Evolutionary conservation across 108 stramenopile genomes (phyloP), one percentile per base, ranked within the genome.

Genomic region (Schizochytrium sp.): DNA sequence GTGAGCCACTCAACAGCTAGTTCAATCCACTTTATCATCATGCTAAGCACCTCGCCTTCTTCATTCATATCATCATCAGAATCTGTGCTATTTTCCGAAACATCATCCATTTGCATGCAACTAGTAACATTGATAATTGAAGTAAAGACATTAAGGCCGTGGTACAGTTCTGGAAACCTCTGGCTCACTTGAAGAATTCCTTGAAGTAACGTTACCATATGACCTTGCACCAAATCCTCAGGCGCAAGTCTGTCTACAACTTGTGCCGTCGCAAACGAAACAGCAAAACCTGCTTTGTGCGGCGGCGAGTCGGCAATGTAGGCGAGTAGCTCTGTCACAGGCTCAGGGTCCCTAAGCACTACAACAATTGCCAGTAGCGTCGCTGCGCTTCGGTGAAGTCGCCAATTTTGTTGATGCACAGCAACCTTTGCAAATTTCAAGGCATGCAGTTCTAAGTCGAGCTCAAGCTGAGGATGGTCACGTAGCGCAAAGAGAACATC

Each of bases 401-500:
- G 64, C 64, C 64, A 69, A 44, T 0, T 15, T 38, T 44, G 19
- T 7, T 69, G 64, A 38, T 15, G 64, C 10, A 69, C 28, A 44
- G 64, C 64, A 28, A 28, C 42, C 44, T 44, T 12, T 8, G 64
- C 64, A 38, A 69, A 69, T 8, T 38, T 44, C 0, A 69, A 44
- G 5, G 19, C 12, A 8, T 69, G 64, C 28, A 38, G 10, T 44
- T 69, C 64, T 38, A 69, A 15, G 10, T 8, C 8, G 15, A 38
- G 28, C 64, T 38, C 12, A 44, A 69, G 64, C 64, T 69, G 64
- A 38, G 28, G 64, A 38, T 44, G 8, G 64, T 69, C 64, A 7
- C 64, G 64, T 15, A 69, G 12, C 28, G 64, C 64, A 44, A 44
- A 69, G 64, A 69, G 64, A 7, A 69, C 64, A 7, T 69, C 64